Evolutionary conservation across 495 filamentous ascomycete species (phyloP).

Genomic region (Tuber umbilicatum): DNA sequence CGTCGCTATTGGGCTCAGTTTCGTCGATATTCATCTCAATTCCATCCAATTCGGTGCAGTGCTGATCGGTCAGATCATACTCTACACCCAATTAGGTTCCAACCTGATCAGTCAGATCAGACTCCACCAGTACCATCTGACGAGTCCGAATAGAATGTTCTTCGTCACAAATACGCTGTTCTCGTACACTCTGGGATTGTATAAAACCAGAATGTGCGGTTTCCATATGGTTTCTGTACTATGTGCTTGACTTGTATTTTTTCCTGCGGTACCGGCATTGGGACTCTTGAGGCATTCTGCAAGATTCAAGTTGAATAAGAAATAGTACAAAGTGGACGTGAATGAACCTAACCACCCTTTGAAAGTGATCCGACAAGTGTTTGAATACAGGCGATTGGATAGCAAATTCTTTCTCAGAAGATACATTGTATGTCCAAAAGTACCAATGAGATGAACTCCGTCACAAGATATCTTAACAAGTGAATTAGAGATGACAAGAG

Average conservation of each 20-base stretch:
- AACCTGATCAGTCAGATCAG: not conserved
- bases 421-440: too few species aligned
- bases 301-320: not conserved
- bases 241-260: not conserved
- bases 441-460: too few species aligned
- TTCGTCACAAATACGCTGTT: not conserved
- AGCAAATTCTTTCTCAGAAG: not conserved
- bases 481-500: too few species aligned
- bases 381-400: not conserved
- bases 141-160: not conserved
- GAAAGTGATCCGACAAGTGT: not conserved
- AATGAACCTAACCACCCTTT: not conserved
- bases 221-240: not conserved
- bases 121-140: not conserved
- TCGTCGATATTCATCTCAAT: too few species aligned
- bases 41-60: too few species aligned
- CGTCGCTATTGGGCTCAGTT: too few species aligned
- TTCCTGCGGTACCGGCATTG: not conserved
- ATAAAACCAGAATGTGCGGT: not conserved
- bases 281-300: not conserved
- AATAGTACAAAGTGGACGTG: not conserved
- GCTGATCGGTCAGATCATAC: too few species aligned
- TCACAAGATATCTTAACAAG: too few species aligned
- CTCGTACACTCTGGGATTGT: not conserved
- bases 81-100: too few species aligned